Percentiles rank a stretch among this genome's conserved stretches.
phyloP scores from a whole-genome alignment of 257 asterid genomes.

The Verbena officinalis region DNA sequence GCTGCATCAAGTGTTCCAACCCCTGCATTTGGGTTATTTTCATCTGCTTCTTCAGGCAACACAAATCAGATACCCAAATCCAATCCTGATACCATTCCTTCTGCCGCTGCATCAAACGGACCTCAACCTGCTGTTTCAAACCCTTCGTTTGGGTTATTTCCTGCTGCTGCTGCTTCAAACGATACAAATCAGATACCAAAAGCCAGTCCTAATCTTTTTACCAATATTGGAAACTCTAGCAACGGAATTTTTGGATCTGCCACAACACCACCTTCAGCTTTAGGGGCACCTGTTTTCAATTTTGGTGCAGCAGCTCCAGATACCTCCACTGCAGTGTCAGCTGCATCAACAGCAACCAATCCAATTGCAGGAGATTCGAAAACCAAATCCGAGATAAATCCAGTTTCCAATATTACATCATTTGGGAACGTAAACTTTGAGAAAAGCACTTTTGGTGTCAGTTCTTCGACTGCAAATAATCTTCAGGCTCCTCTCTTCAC shows the following conservation, averaged over 20 bases:
- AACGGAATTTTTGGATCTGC: conserved; percentile 33
- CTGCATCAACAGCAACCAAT: conserved; percentile 28
- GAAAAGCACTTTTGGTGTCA: conserved; percentile 37
- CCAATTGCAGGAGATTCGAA: conserved; percentile 39
- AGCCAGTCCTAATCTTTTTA: conserved; percentile 39
- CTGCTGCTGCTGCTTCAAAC: conserved; percentile 32
- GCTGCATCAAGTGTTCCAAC: conserved; percentile 35
- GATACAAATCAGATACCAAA: conserved; percentile 34
- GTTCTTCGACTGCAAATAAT: conserved; percentile 32
- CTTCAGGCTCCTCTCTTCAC: conserved; percentile 39
- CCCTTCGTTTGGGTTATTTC: conserved; percentile 31
- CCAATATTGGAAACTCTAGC: conserved; percentile 30
- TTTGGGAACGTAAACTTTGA: conserved; percentile 34
- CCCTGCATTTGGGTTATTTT: conserved; percentile 31
- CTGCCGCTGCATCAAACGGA: conserved; percentile 44
- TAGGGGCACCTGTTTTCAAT: conserved; percentile 31
- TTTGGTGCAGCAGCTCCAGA: conserved; percentile 37
- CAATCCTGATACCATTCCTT: conserved; percentile 28
- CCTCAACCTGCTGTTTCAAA: conserved; percentile 30
- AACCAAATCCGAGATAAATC: conserved; percentile 29
- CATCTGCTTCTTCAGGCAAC: conserved; percentile 29
- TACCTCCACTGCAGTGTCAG: conserved; percentile 33
- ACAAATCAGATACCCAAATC: conserved; percentile 33
- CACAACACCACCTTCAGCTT: conserved; percentile 32
- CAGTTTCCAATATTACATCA: conserved; percentile 24